Conservation (phyloP, 2,329 filamentous ascomycete species). For the Aureobasidium subglaciale region DNA sequence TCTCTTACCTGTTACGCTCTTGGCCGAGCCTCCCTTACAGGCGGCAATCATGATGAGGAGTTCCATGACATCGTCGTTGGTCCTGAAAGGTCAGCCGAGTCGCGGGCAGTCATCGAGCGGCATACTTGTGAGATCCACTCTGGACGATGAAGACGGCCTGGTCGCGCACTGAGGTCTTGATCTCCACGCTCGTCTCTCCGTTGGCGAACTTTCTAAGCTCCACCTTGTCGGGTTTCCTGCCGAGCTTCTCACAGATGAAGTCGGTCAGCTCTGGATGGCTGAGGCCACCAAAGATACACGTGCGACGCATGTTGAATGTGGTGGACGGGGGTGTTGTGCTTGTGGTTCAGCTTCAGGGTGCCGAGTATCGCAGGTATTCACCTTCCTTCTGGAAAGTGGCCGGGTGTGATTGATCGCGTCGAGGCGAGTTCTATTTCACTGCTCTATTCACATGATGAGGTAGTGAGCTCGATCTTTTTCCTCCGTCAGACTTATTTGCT, state of each 20-base stretch:
- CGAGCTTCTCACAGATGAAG: conserved; percentile 59
- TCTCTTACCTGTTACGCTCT: conserved; percentile 87
- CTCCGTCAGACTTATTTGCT: not conserved
- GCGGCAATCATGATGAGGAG: conserved; percentile 98
- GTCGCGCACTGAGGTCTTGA: conserved; percentile 71
- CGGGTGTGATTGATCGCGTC: not conserved
- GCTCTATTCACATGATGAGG: conserved; percentile 12
- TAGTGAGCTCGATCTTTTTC: not conserved
- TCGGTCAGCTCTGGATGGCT: conserved; percentile 59
- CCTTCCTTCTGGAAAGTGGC: not conserved
- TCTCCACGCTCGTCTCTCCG: conserved; percentile 63
- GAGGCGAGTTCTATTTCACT: conserved; percentile 1
- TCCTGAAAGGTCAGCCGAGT: conserved; percentile 40
- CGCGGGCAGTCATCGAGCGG: conserved; percentile 14
- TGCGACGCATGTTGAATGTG: conserved; percentile 52
- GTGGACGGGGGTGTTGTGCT: not conserved
- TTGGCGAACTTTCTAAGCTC: conserved; percentile 62
- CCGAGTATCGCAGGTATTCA: not conserved
- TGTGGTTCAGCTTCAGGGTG: not conserved
- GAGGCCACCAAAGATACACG: conserved; percentile 60
- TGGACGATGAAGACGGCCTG: conserved; percentile 99
- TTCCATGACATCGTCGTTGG: conserved; percentile 99
- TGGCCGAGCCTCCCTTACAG: conserved; percentile 94
- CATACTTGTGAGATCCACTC: conserved; percentile 75
- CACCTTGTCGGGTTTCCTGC: conserved; percentile 52